phyloP scores from a whole-genome alignment of 192 early-diverging fungal species.

The Dimargaris cristalligena region DNA sequence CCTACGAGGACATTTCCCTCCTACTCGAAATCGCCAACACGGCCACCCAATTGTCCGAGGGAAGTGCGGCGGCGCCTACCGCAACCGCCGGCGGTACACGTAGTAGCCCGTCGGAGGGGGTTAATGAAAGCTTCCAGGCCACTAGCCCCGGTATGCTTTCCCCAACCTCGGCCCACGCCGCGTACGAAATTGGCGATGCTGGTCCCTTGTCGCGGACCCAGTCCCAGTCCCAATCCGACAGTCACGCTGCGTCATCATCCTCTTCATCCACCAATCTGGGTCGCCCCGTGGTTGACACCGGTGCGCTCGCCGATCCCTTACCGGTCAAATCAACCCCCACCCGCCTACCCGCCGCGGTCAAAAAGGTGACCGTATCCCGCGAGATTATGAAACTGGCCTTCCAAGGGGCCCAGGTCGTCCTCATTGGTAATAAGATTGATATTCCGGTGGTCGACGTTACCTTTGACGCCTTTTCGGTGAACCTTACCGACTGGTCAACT shows the following conservation, averaged over 20 bases:
- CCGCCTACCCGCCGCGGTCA: background rate
- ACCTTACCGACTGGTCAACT: slow-evolving; percentile 72
- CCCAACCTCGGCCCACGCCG: slow-evolving; percentile 8
- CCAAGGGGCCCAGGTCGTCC: slow-evolving; percentile 51
- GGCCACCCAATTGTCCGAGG: slow-evolving; percentile 39
- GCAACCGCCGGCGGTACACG: too few species aligned
- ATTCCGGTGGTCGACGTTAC: slow-evolving; percentile 78
- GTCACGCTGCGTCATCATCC: background rate
- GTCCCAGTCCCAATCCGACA: background rate
- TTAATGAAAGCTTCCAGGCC: background rate
- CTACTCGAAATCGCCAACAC: slow-evolving; percentile 69
- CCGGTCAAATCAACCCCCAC: background rate
- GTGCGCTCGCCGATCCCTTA: background rate
- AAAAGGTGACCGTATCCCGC: slow-evolving; percentile 10
- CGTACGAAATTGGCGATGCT: background rate
- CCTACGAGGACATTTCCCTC: slow-evolving; percentile 69
- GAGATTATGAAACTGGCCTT: slow-evolving; percentile 34
- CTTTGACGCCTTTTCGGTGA: slow-evolving; percentile 60
- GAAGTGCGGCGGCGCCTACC: slow-evolving; percentile 9
- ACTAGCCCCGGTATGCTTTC: too few species aligned
- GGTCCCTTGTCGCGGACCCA: background rate
- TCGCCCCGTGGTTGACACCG: too few species aligned
- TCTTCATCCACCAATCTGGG: too few species aligned
- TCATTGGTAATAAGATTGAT: slow-evolving; percentile 91
- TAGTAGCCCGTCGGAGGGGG: background rate